Percentiles rank a stretch among this genome's conserved stretches.
Conservation (phyloP, 2,329 filamentous ascomycete species). For the Venturia aucupariae region DNA sequence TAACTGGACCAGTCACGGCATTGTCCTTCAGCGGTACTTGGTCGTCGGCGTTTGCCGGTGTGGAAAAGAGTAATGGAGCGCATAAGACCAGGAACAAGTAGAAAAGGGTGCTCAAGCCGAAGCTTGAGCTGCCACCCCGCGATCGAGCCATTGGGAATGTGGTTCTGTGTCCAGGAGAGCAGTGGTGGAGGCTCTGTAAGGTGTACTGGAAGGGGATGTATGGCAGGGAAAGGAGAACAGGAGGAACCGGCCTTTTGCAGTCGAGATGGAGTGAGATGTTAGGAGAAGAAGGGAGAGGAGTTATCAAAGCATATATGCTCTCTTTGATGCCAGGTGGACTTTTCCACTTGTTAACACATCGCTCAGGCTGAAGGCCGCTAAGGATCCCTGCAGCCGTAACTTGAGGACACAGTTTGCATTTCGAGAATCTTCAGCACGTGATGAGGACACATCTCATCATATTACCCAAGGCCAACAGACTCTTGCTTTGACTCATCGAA, state of each 20-base stretch:
- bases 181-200: not conserved
- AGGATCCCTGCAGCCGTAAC: not conserved
- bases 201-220: not conserved
- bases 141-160: constrained; percentile 48
- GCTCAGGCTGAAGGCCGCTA: not conserved
- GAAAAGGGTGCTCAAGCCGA: constrained; percentile 78
- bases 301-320: too few relatives aligned
- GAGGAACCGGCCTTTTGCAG: not conserved
- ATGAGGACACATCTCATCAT: not conserved
- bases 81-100: constrained; percentile 86
- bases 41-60: constrained; percentile 58
- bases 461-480: not conserved
- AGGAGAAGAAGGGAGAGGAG: not conserved
- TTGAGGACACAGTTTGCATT: constrained; percentile 5
- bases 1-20: constrained; percentile 25
- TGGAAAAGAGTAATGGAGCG: constrained; percentile 72
- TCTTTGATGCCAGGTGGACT: constrained; percentile 1
- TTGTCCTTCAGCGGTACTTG: constrained; percentile 59
- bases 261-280: not conserved
- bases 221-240: not conserved
- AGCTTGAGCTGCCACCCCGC: constrained; percentile 59
- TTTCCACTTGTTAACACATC: constrained; percentile 9
- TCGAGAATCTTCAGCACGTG: not conserved
- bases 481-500: not conserved
- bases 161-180: not conserved